Evolutionary conservation across 192 early-diverging fungal species (phyloP), one percentile per base, ranked within the genome.

Genomic region (Rhizophagus clarus): DNA sequence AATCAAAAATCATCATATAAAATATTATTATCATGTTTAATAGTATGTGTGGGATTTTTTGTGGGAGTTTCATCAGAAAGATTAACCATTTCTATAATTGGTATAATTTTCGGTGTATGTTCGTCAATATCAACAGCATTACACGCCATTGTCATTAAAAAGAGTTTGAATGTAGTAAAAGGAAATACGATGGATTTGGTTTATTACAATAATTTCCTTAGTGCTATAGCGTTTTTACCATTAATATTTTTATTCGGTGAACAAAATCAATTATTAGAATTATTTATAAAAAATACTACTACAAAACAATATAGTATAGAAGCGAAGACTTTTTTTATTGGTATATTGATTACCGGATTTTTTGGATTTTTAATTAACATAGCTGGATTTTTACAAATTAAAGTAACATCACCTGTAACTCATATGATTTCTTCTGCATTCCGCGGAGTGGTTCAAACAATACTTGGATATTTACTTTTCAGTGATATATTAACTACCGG

Each of bases 131-230:
- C 89, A 40, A 91, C 90, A n/a, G 87, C 89, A 14, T 76, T 84
- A 14, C 90, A 91, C 69, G 87, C 88, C n/a, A 89, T 91, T 76
- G 84, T 91, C 49, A 91, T 91, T 84, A 90, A 90, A 75, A 82
- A 77, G 70, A 83, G 81, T 17, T 63, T 89, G 15, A 82, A 61
- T 15, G 67, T 79, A 11, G 89, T 88, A 74, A 83, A 86, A 78
- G 85, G 85, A 56, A 83, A 82, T 26, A 90, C 90, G 8, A 81
- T 90, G 67, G 88, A 87, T 20, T 77, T 91, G 9, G 89, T 90
- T 31, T 91, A 88, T 82, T 90, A 89, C 85, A 91, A 91, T 81
- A 91, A 91, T 77, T 61, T 88, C 17, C 72, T 91, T 20, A 83
- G 82, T 11, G 51, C 85, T n/a, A 6, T 86, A 1, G 82, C 74